phyloP scores from a whole-genome alignment of 768 basidiomycete genomes.

The Ramaria sp. region DNA sequence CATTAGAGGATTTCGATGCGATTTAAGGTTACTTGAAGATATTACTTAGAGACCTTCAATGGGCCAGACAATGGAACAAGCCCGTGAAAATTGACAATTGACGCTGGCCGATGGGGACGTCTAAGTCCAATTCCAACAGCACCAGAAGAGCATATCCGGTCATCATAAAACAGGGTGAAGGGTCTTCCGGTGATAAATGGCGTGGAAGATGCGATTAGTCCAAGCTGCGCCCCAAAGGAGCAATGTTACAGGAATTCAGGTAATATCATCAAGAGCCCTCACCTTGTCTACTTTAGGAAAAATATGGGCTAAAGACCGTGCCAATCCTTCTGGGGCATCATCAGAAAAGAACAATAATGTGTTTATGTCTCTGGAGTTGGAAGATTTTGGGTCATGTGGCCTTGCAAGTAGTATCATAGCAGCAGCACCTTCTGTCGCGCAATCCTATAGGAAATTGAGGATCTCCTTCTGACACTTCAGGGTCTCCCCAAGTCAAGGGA shows the following conservation, averaged over 20 bases:
- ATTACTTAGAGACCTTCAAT: conserved; percentile 46
- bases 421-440: not conserved
- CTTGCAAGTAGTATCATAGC: not conserved
- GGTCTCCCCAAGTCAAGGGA: not conserved
- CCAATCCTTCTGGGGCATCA: conserved; percentile 39
- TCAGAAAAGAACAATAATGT: conserved; percentile 48
- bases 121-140: conserved; percentile 57
- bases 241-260: not conserved
- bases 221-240: conserved; percentile 33
- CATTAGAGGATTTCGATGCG: not conserved
- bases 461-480: not conserved
- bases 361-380: conserved; percentile 14
- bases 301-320: conserved; percentile 31
- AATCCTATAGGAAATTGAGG: not conserved
- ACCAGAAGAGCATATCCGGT: conserved; percentile 45
- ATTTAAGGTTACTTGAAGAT: conserved; percentile 4
- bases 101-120: conserved; percentile 9
- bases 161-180: conserved; percentile 55
- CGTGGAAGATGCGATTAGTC: conserved; percentile 62
- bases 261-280: not conserved
- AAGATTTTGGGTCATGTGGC: not conserved
- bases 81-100: conserved; percentile 26
- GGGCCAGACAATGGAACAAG: conserved; percentile 33
- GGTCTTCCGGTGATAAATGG: conserved; percentile 72
- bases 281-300: conserved; percentile 40